Evolutionary conservation across 1,284 basidiomycete genomes (phyloP).

Genomic region (Fomitopsis schrenkii): DNA sequence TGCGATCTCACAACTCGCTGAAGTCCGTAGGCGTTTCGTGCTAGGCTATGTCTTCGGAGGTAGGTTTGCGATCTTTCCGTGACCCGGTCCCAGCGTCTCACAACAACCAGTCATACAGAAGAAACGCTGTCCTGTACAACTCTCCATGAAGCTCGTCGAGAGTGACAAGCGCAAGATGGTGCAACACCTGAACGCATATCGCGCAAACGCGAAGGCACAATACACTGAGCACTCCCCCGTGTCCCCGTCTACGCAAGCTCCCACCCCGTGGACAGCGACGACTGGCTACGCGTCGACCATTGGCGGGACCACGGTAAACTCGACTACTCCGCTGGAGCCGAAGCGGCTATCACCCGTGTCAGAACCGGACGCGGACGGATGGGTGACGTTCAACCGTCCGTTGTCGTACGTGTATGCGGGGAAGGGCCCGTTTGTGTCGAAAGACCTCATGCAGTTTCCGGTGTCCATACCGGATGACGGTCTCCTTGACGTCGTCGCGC

Average conservation of each 20-base stretch:
- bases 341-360: constrained; percentile 23
- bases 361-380: constrained; percentile 49
- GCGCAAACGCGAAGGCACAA: constrained; percentile 11
- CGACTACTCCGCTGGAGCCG: background rate
- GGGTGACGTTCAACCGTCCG: constrained; percentile 68
- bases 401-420: constrained; percentile 71
- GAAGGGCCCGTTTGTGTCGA: constrained; percentile 60
- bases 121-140: constrained; percentile 64
- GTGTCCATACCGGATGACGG: constrained; percentile 79
- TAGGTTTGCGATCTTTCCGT: constrained; percentile 22
- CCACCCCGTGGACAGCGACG: background rate
- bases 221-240: background rate
- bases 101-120: constrained; percentile 53
- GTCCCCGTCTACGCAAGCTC: background rate
- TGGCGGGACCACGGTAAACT: background rate
- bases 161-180: constrained; percentile 75
- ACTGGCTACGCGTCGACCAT: constrained; percentile 1
- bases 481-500: constrained; percentile 72
- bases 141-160: constrained; percentile 71
- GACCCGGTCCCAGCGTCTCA: constrained; percentile 31
- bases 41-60: constrained; percentile 76
- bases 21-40: constrained; percentile 62
- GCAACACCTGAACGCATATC: constrained; percentile 22
- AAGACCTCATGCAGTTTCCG: constrained; percentile 86
- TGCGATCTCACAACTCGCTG: background rate